Base-by-base conservation (phyloP, 1,139 yeast genomes). In the Yamadazyma membranifaciens region DNA sequence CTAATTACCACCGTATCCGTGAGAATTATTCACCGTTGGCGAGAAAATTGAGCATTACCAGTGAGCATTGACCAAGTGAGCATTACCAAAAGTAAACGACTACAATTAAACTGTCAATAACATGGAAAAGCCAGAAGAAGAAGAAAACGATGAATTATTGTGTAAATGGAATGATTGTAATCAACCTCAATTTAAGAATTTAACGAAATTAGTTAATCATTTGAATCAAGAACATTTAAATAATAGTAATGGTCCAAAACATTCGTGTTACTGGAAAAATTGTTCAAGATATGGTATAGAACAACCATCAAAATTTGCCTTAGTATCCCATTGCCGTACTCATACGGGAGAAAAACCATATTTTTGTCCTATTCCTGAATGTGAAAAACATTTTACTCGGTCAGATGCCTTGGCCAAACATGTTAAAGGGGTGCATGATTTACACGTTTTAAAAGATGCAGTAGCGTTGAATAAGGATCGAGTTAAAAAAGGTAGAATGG, bases 311-410 rank as follows among this genome's bases (percentile, higher is more conserved):
- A 57, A 82, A 42, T 75, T 78, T 59, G 83, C 83, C 1, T 66
- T 83, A 27, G 69, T 80, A 1, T 69, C 83, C 0, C 91, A 83
- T 54, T 67, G 83, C 51, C 60, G 87, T 39, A 69, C 79, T 2
- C 91, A 83, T 55, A 78, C 87, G 0, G 83, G 85, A 0, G 87
- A 81, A 51, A 74, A 75, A 49, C 87, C 87, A 26, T 81, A 78
- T 52, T 78, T 72, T 48, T 85, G 94, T 55, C 73, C 81, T 0
- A 68, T 83, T 11, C 88, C 88, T 1, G 88, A 82, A 51, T 85
- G 92, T 60, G 78, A 75, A 43, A 73, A 78, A 45, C 73, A 73
- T 39, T 83, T 82, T 52, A 71, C 79, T 0, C 58, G 83, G 42
- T 67, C 81, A 1, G 87, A 80, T 47, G 85, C 83, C 1, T 63